phyloP scores from a whole-genome alignment of 2,329 filamentous ascomycete genomes.

The Arthrobotrys megalospora region DNA sequence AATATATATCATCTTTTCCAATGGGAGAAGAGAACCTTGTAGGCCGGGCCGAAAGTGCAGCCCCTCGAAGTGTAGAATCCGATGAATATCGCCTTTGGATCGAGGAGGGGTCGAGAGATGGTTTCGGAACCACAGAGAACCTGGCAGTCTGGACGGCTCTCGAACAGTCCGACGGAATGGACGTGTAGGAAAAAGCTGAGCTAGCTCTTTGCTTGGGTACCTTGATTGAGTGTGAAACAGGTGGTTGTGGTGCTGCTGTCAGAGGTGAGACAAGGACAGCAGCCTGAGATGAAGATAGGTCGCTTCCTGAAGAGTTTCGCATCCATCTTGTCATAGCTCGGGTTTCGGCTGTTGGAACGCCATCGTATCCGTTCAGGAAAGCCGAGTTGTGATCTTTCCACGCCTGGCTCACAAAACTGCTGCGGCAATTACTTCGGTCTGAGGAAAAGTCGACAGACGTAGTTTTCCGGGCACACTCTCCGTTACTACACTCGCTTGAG shows the following conservation, averaged over 20 bases:
- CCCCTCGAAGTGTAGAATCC: constrained; percentile 41
- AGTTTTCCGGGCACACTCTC: constrained; percentile 37
- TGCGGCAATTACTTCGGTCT: constrained; percentile 38
- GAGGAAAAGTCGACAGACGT: constrained; percentile 48
- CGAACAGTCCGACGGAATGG: constrained; percentile 15
- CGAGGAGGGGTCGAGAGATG: not conserved
- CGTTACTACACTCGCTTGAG: constrained; percentile 37
- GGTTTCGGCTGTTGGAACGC: not conserved
- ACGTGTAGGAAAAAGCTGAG: constrained; percentile 14
- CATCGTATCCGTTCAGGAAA: constrained; percentile 39
- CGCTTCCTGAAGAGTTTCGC: constrained; percentile 55
- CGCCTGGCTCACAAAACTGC: constrained; percentile 38
- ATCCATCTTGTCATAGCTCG: constrained; percentile 43
- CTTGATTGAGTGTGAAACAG: not conserved
- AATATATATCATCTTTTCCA: constrained; percentile 31
- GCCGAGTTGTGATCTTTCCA: constrained; percentile 46
- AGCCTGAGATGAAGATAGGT: constrained; percentile 36
- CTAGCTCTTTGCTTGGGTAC: constrained; percentile 24
- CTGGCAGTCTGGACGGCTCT: constrained; percentile 4
- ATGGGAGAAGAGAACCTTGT: constrained; percentile 35
- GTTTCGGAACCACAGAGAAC: constrained; percentile 16
- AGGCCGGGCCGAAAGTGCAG: constrained; percentile 23
- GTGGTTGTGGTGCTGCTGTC: constrained; percentile 6
- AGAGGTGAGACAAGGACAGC: constrained; percentile 26
- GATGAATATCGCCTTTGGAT: constrained; percentile 49